phyloP scores from a whole-genome alignment of 371 early-diverging fungal species.

The Apophysomyces elegans region DNA sequence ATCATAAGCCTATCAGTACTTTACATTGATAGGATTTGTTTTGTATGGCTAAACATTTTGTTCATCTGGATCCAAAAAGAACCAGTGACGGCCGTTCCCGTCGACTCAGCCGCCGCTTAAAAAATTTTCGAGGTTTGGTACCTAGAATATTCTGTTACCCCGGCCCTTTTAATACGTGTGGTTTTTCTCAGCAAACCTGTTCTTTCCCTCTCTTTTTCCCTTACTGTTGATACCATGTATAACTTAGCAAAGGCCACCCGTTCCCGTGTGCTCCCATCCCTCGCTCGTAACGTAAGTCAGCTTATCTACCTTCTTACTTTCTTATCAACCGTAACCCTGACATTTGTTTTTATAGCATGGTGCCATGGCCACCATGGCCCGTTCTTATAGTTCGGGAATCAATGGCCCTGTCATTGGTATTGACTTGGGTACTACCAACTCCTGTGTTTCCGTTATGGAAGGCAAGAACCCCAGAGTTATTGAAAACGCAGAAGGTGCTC shows the following conservation, averaged over 20 bases:
- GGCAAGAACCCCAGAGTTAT: slow-evolving; percentile 97
- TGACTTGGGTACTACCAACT: slow-evolving; percentile 99
- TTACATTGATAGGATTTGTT: too few relatives aligned
- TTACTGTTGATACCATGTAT: slow-evolving; percentile 29
- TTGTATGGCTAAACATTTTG: not conserved
- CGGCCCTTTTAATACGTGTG: slow-evolving; percentile 6
- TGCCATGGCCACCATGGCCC: slow-evolving; percentile 25
- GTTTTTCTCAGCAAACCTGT: not conserved
- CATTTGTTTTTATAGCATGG: slow-evolving; percentile 21
- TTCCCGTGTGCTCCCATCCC: slow-evolving; percentile 30
- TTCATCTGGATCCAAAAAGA: not conserved
- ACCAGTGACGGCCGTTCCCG: not conserved
- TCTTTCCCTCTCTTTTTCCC: slow-evolving; percentile 20
- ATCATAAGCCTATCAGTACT: too few relatives aligned
- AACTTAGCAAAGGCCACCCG: slow-evolving; percentile 38
- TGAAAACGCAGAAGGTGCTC: slow-evolving; percentile 95
- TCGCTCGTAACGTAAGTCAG: slow-evolving; percentile 33
- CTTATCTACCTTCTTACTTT: not conserved
- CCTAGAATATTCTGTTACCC: slow-evolving; percentile 7
- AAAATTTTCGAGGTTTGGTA: slow-evolving; percentile 8
- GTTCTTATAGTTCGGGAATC: slow-evolving; percentile 64
- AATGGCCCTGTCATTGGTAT: slow-evolving; percentile 97
- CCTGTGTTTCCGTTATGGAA: slow-evolving; percentile 98
- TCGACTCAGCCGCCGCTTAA: slow-evolving; percentile 3
- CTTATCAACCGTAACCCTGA: not conserved